phyloP scores from a whole-genome alignment of 2,329 filamentous ascomycete genomes.

The Magnaporthiopsis rhizophila region DNA sequence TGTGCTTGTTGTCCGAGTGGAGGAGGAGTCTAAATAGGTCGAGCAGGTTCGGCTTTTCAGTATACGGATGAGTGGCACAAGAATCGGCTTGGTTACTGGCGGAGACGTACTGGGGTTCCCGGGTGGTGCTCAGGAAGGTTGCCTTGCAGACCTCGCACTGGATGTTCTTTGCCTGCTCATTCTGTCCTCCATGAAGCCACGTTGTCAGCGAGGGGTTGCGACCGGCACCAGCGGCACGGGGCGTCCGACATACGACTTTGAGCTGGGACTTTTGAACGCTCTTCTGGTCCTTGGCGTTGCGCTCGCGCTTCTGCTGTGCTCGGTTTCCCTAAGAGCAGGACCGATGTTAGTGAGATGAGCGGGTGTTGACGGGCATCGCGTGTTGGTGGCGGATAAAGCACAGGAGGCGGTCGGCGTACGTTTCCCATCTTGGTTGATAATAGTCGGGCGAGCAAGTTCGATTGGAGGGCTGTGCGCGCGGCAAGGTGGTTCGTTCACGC shows the following conservation, averaged over 20 bases:
- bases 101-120: constrained; percentile 55
- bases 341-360: not conserved
- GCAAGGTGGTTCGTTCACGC: not conserved
- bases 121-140: constrained; percentile 71
- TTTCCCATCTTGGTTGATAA: constrained; percentile 5
- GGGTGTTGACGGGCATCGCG: not conserved
- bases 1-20: constrained; percentile 71
- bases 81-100: not conserved
- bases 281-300: constrained; percentile 55
- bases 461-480: not conserved
- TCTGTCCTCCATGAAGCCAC: constrained; percentile 37
- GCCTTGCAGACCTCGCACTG: constrained; percentile 71
- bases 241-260: constrained; percentile 48
- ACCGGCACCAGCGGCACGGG: not conserved
- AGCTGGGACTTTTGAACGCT: constrained; percentile 57
- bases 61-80: not conserved
- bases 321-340: constrained; percentile 4
- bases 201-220: not conserved
- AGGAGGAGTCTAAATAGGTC: constrained; percentile 47
- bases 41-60: constrained; percentile 7
- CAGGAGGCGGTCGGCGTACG: constrained; percentile 2
- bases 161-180: constrained; percentile 66
- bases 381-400: not conserved
- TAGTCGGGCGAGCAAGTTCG: not conserved
- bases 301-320: constrained; percentile 57